These are phyloP conservation scores for Entomortierella lignicola DNA, from an alignment of 192 early-diverging fungal species.

Conservation along the genomic window DNA sequence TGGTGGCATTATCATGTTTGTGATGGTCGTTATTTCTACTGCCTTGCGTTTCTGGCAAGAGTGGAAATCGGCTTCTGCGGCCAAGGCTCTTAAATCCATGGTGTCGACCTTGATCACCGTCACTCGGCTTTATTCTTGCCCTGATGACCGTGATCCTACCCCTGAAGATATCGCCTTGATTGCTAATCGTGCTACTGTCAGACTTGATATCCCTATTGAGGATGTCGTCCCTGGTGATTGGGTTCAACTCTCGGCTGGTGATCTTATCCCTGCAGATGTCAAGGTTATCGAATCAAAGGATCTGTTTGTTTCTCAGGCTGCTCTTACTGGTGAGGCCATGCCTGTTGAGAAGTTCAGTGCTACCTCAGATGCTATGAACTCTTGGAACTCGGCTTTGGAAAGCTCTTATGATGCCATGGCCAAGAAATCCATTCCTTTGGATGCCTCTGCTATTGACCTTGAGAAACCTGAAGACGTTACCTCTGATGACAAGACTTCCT, in stretches of 20 bases:
- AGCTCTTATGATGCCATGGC: slow-evolving; percentile 26
- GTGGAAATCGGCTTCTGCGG: slow-evolving; percentile 45
- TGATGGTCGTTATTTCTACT: slow-evolving; percentile 55
- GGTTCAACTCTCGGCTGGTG: slow-evolving; percentile 57
- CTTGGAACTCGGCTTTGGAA: background rate
- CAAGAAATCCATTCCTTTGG: slow-evolving; percentile 1
- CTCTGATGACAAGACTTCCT: background rate
- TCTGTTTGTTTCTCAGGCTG: slow-evolving; percentile 61
- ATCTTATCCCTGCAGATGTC: slow-evolving; percentile 57
- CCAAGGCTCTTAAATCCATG: slow-evolving; percentile 44
- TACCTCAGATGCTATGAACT: slow-evolving; percentile 17
- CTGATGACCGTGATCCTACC: slow-evolving; percentile 41
- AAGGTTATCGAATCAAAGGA: slow-evolving; percentile 57
- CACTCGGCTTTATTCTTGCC: slow-evolving; percentile 48
- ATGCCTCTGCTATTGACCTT: slow-evolving; percentile 12
- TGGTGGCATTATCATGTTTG: slow-evolving; percentile 47
- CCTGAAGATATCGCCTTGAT: slow-evolving; percentile 38
- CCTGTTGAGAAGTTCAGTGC: slow-evolving; percentile 59
- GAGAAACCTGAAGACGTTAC: slow-evolving; percentile 5
- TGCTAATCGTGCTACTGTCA: slow-evolving; percentile 23
- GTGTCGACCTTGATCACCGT: slow-evolving; percentile 50
- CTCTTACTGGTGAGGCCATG: slow-evolving; percentile 61
- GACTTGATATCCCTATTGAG: slow-evolving; percentile 51
- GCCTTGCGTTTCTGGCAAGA: slow-evolving; percentile 58
- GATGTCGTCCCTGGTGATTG: slow-evolving; percentile 62